Conservation (phyloP, 768 basidiomycete genomes). For the Leucocoprinus birnbaumii region DNA sequence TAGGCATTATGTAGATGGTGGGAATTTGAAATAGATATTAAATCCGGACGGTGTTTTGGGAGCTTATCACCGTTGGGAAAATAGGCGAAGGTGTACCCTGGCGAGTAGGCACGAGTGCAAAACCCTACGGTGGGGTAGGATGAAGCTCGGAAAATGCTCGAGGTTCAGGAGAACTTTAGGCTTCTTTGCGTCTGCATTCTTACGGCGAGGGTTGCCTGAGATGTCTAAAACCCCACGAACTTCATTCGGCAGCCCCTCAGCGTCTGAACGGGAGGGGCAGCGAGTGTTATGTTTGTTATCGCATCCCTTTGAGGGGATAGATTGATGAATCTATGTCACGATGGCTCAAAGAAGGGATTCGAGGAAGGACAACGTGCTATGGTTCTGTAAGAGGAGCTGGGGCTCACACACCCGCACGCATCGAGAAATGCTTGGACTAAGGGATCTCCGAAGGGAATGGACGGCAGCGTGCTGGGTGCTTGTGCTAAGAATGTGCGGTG, state of each 20-base stretch:
- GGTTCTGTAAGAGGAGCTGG: no score
- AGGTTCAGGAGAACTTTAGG: not conserved
- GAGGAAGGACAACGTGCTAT: no score
- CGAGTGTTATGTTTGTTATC: no score
- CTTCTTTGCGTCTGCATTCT: conserved; percentile 9
- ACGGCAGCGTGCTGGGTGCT: not conserved
- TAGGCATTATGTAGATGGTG: no score
- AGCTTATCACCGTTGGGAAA: conserved; percentile 12
- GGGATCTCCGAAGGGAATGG: conserved; percentile 4
- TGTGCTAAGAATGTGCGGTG: no score
- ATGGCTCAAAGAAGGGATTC: no score
- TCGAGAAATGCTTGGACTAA: not conserved
- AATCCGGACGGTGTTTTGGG: conserved; percentile 4
- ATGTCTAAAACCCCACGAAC: no score
- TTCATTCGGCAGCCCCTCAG: no score
- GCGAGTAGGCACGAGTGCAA: not conserved
- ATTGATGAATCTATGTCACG: no score
- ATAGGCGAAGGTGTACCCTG: not conserved
- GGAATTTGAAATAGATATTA: no score
- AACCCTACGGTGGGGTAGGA: not conserved
- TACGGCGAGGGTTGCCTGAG: conserved; percentile 10
- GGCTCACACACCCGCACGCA: no score
- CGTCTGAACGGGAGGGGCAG: not conserved
- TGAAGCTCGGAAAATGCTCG: conserved; percentile 1
- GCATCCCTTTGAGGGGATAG: no score